Evolutionary conservation across 140 eudicot genomes (phyloP).

Genomic region (Flaveria floridana): DNA sequence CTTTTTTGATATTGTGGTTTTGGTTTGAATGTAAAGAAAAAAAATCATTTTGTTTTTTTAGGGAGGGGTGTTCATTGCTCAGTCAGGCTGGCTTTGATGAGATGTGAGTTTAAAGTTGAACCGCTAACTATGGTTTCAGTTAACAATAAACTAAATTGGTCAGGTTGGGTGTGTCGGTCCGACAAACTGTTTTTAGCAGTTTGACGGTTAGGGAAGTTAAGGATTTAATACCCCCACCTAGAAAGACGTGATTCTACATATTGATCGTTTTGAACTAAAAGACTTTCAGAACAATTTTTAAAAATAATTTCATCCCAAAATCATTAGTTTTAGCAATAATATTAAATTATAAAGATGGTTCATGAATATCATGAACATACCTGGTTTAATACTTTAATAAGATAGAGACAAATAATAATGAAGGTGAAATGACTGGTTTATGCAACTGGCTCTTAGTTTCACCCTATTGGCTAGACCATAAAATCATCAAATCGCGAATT

Average conservation of each 20-base stretch:
- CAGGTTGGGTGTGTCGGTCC: neutral
- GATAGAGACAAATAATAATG: too few relatives aligned
- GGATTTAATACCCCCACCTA: too few relatives aligned
- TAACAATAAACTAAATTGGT: neutral
- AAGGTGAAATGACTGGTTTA: too few relatives aligned
- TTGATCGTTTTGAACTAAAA: too few relatives aligned
- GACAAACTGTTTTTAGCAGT: neutral
- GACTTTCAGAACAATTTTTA: neutral
- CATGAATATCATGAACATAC: too few relatives aligned
- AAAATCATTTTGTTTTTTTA: neutral
- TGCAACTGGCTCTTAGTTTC: too few relatives aligned
- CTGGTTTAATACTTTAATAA: too few relatives aligned
- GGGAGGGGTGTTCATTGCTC: too few relatives aligned
- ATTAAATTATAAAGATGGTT: too few relatives aligned
- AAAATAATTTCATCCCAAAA: neutral
- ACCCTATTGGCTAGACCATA: too few relatives aligned
- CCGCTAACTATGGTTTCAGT: neutral
- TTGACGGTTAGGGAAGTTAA: neutral
- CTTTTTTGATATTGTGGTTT: neutral
- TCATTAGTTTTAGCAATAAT: neutral
- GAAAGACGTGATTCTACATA: too few relatives aligned
- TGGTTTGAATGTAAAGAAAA: conserved; percentile 29
- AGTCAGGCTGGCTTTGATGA: neutral
- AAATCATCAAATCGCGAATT: too few relatives aligned
- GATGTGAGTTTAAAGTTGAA: neutral